A percentile compares a stretch with the other conserved stretches of the same genome.
These are phyloP conservation scores for Penicillium fimorum DNA, from an alignment of 495 filamentous ascomycete species.

Conservation along the genomic window DNA sequence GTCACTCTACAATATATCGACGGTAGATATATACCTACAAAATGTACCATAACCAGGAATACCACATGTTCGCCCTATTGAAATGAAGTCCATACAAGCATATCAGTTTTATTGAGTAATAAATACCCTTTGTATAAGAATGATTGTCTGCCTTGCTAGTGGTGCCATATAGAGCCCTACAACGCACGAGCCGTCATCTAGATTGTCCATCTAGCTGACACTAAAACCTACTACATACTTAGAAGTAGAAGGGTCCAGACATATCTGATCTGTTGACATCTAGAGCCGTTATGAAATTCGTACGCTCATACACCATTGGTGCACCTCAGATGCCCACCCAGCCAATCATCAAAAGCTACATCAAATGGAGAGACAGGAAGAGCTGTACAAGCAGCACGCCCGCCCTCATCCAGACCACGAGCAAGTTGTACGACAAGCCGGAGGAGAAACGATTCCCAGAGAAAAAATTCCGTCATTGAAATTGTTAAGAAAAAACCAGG, in stretches of 20 bases:
- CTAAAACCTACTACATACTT: neutral
- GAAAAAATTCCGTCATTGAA: conserved; percentile 40
- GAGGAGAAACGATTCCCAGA: conserved; percentile 18
- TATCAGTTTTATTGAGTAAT: neutral
- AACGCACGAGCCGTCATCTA: neutral
- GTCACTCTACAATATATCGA: neutral
- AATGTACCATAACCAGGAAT: no score
- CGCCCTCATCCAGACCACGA: neutral
- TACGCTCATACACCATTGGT: neutral
- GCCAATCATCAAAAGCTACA: conserved; percentile 1
- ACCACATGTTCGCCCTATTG: neutral
- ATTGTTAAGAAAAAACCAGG: conserved; percentile 34
- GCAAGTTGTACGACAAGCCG: neutral
- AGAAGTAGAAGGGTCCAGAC: neutral
- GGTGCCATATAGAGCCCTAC: neutral
- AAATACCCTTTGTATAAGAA: neutral
- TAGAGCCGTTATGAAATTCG: neutral
- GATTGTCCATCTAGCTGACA: neutral
- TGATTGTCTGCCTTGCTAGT: neutral
- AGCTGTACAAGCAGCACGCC: neutral
- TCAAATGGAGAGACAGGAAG: neutral
- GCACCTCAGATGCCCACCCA: neutral
- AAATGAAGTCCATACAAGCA: neutral
- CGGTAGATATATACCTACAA: no score
- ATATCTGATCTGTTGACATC: neutral